These are phyloP conservation scores for Dictyostelium brefeldianum DNA, from an alignment of 78 protist genomes.

Conservation along the genomic window DNA sequence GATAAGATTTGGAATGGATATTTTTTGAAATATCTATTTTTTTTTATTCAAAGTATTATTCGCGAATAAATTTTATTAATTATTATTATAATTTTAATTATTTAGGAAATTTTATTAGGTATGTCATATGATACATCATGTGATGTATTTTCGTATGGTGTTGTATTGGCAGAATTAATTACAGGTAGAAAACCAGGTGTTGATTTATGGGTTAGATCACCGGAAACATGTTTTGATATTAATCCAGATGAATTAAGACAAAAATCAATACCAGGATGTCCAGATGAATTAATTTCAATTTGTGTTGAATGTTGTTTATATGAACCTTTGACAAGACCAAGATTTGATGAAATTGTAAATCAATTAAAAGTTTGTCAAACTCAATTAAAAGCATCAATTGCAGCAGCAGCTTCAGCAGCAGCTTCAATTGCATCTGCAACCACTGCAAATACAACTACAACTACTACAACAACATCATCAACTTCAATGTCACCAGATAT, in stretches of 20 bases:
- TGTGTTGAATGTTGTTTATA: conserved; percentile 67
- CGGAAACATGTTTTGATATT: conserved; percentile 80
- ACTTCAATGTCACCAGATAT: conserved; percentile 5
- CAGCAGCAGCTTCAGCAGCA: background rate
- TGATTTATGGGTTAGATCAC: conserved; percentile 80
- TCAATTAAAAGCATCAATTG: background rate
- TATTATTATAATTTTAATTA: background rate
- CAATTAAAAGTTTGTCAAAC: conserved; percentile 25
- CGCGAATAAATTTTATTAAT: background rate
- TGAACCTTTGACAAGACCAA: conserved; percentile 76
- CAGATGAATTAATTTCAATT: conserved; percentile 35
- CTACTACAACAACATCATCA: background rate
- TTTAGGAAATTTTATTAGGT: conserved; percentile 58
- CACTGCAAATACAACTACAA: background rate
- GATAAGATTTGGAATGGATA: background rate
- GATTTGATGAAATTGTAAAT: conserved; percentile 45
- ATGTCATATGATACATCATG: conserved; percentile 81
- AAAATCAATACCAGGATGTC: conserved; percentile 70
- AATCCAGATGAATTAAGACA: conserved; percentile 45
- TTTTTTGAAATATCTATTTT: background rate
- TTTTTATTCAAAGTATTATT: background rate
- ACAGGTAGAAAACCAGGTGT: conserved; percentile 84
- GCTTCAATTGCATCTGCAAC: background rate
- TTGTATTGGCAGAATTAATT: conserved; percentile 78
- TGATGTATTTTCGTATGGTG: conserved; percentile 86